Conservation (phyloP, 2,329 filamentous ascomycete genomes). For the Hortaea werneckii region DNA sequence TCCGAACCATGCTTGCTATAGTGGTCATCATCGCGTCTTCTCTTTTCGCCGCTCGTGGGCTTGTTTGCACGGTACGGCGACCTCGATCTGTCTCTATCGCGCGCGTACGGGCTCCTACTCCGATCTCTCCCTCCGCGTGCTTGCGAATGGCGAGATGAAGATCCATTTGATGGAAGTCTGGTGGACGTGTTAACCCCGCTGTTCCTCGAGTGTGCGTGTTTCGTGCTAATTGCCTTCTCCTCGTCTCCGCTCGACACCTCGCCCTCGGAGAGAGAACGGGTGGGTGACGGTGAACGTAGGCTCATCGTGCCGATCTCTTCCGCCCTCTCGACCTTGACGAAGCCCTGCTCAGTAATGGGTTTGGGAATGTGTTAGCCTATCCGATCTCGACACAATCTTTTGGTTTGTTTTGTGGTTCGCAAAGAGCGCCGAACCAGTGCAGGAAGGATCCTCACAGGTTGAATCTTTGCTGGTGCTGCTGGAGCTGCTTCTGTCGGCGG, state of each 20-base stretch:
- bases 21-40: slow-evolving; percentile 54
- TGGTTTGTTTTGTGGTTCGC: slow-evolving; percentile 7
- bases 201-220: slow-evolving; percentile 58
- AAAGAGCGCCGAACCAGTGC: slow-evolving; percentile 14
- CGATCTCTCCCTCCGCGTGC: slow-evolving; percentile 26
- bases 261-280: slow-evolving; percentile 68
- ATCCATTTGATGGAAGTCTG: slow-evolving; percentile 46
- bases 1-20: slow-evolving; percentile 43
- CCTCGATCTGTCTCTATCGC: slow-evolving; percentile 26
- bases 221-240: slow-evolving; percentile 80
- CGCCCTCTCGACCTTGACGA: slow-evolving; percentile 6
- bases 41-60: slow-evolving; percentile 47
- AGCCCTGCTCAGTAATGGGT: slow-evolving; percentile 13
- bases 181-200: slow-evolving; percentile 83
- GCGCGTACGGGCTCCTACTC: slow-evolving; percentile 45
- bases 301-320: slow-evolving; percentile 26
- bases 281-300: slow-evolving; percentile 32
- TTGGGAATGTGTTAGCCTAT: slow-evolving; percentile 17
- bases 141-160: slow-evolving; percentile 25
- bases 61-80: slow-evolving; percentile 20
- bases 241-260: slow-evolving; percentile 62
- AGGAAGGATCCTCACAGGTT: slow-evolving; percentile 9
- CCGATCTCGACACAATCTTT: slow-evolving; percentile 6
- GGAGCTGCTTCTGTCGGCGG: too few species aligned
- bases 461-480: not conserved